Conservation (phyloP, 164 flowering plant genomes). For the Brasenia schreberi region DNA sequence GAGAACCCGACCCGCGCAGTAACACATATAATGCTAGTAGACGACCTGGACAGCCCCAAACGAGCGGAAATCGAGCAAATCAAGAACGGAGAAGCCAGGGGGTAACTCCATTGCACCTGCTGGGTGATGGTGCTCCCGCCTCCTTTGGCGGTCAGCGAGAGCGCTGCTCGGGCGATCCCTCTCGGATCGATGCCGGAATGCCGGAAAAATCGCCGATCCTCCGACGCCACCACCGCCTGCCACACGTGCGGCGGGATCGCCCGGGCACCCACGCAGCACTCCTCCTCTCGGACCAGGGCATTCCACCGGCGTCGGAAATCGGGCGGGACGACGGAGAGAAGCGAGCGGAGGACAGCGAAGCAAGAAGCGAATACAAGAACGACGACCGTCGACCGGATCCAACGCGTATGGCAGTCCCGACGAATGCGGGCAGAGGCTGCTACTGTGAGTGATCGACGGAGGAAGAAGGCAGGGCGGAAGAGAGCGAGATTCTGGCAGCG, state of each 20-base stretch:
- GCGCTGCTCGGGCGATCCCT: constrained; percentile 26
- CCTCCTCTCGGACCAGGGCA: constrained; percentile 15
- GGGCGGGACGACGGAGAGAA: constrained; percentile 16
- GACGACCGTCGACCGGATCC: constrained; percentile 6
- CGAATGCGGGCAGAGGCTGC: not conserved
- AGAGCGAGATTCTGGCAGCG: too few species aligned
- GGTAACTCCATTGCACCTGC: constrained; percentile 15
- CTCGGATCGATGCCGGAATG: constrained; percentile 33
- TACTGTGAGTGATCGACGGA: not conserved
- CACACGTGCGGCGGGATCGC: constrained; percentile 23
- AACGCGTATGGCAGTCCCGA: too few species aligned
- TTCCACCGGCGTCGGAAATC: constrained; percentile 26
- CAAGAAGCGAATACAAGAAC: constrained; percentile 8
- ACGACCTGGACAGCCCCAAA: not conserved
- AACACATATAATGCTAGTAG: too few species aligned
- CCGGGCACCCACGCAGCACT: constrained; percentile 12
- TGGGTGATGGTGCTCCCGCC: constrained; percentile 46
- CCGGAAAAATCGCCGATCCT: constrained; percentile 30
- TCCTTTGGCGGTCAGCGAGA: constrained; percentile 24
- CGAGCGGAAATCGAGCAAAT: not conserved
- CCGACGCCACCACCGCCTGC: constrained; percentile 30
- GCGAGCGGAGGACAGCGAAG: constrained; percentile 17
- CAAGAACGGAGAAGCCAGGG: not conserved
- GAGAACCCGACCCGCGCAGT: not conserved
- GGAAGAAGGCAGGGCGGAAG: too few species aligned